phyloP scores from a whole-genome alignment of 2,329 filamentous ascomycete genomes.

The Neonectria sp. region DNA sequence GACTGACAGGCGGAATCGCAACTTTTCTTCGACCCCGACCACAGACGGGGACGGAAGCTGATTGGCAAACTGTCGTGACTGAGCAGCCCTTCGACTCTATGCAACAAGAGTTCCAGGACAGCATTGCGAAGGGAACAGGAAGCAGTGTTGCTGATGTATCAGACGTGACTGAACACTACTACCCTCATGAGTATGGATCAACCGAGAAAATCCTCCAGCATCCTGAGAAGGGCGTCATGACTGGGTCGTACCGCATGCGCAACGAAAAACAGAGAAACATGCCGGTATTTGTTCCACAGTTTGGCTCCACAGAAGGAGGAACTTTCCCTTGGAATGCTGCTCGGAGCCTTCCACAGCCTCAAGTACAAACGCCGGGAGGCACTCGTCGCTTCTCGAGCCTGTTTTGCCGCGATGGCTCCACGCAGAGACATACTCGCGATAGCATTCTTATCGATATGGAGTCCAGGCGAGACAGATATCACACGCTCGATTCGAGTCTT shows the following conservation, averaged over 20 bases:
- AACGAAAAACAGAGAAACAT: conserved; percentile 41
- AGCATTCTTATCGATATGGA: conserved; percentile 42
- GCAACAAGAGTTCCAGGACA: conserved; percentile 42
- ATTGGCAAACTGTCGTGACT: conserved; percentile 57
- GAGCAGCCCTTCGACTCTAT: conserved; percentile 45
- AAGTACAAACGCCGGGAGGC: conserved; percentile 42
- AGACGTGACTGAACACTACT: conserved; percentile 47
- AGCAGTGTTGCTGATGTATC: conserved; percentile 64
- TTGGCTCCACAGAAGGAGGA: conserved; percentile 19
- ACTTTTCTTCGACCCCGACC: conserved; percentile 36
- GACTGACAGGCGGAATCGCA: conserved; percentile 36
- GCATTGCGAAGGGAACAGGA: conserved; percentile 51
- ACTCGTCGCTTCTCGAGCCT: conserved; percentile 46
- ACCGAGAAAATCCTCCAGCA: conserved; percentile 49
- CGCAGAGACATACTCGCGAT: conserved; percentile 20
- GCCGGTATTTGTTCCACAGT: conserved; percentile 42
- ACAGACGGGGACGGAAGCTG: conserved; percentile 41
- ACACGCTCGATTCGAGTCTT: conserved; percentile 50
- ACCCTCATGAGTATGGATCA: conserved; percentile 41
- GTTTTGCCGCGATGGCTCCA: conserved; percentile 40
- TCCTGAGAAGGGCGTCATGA: conserved; percentile 30
- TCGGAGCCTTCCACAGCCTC: conserved; percentile 37
- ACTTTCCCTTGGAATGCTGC: conserved; percentile 43
- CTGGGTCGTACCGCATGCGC: conserved; percentile 38
- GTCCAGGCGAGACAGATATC: conserved; percentile 48